Evolutionary conservation across 2,329 filamentous ascomycete genomes (phyloP), one percentile per base, ranked within the genome.

Genomic region (Penicillium sp.): DNA sequence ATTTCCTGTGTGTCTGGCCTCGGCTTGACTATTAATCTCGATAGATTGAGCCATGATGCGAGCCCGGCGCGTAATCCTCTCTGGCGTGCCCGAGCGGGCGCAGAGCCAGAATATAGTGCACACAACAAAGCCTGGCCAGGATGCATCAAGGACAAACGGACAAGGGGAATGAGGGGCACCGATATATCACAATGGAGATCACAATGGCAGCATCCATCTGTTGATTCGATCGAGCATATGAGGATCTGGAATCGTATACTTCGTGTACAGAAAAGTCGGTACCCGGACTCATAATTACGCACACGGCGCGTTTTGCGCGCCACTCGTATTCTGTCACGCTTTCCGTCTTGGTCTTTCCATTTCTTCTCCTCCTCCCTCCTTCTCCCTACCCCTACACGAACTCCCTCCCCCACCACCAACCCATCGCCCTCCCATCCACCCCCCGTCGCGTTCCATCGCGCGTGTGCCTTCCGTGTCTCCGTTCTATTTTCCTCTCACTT

Each of bases 331-430:
- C 47, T n/a, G n/a, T n/a, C n/a, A n/a, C n/a, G n/a, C n/a, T n/a
- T n/a, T n/a, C 47, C 44, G 43, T 55, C 47, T 51, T 50, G 40
- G 44, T 48, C 48, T 48, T 47, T 51, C 48, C 40, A 49, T 50
- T 53, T 51, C 41, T 48, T 51, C 36, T 47, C 43, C 39, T 36
- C 37, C 43, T 44, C 42, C 39, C 39, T 34, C 44, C 39, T 44
- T 49, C 41, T 36, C 34, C 25, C 33, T 41, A 47, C 33, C 28
- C 37, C 47, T 41, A 43, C 31, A 41, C 37, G 33, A 8, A 13
- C 19, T 31, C 34, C 34, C 45, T 17, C 43, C 23, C 26, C 48
- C 32, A 46, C 38, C 32, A 23, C 42, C 40, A 23, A 41, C 35
- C 32, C 33, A 33, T 39, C 36, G 21, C 21, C 36, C 27, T 39